Conservation (phyloP, 371 early-diverging fungal genomes). For the Sanchytrium tribonematis region DNA sequence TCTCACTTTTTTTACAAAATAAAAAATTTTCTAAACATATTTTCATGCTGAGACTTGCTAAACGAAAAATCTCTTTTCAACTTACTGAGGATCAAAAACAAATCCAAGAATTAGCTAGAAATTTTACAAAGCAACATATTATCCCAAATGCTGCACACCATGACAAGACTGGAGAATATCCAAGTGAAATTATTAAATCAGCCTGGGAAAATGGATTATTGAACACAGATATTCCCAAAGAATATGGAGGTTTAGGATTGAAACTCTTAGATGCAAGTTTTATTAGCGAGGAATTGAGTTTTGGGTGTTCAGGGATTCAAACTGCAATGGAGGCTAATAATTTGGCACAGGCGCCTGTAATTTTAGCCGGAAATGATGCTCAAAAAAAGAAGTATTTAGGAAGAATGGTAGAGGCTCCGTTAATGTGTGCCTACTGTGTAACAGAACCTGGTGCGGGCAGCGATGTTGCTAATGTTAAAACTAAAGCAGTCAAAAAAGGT, state of each 20-base stretch:
- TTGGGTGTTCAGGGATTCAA: conserved; percentile 81
- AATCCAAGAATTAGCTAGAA: conserved; percentile 66
- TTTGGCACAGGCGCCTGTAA: conserved; percentile 69
- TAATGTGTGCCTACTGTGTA: conserved; percentile 76
- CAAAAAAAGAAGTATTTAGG: conserved; percentile 74
- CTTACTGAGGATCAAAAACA: conserved; percentile 56
- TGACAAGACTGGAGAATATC: conserved; percentile 76
- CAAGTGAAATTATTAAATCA: conserved; percentile 59
- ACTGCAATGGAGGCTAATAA: conserved; percentile 89
- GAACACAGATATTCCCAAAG: conserved; percentile 62
- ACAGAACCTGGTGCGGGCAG: conserved; percentile 26
- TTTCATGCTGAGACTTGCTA: too few relatives aligned
- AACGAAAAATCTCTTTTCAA: conserved; percentile 27
- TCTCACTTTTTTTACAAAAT: too few relatives aligned
- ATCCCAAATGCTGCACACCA: conserved; percentile 78
- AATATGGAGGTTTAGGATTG: conserved; percentile 59
- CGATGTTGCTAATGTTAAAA: conserved; percentile 22
- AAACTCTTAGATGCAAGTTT: conserved; percentile 49
- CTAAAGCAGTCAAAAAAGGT: conserved; percentile 21
- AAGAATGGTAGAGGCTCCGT: conserved; percentile 70
- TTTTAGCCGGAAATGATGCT: conserved; percentile 50
- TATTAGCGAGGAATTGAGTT: conserved; percentile 65
- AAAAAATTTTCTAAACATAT: too few relatives aligned
- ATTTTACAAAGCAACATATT: conserved; percentile 66
- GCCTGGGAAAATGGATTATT: conserved; percentile 83